A percentile compares a stretch with the other conserved stretches of the same genome.
These are phyloP conservation scores for Cladosporium phlei DNA, from an alignment of 2,329 filamentous ascomycete genomes.

Conservation along the genomic window DNA sequence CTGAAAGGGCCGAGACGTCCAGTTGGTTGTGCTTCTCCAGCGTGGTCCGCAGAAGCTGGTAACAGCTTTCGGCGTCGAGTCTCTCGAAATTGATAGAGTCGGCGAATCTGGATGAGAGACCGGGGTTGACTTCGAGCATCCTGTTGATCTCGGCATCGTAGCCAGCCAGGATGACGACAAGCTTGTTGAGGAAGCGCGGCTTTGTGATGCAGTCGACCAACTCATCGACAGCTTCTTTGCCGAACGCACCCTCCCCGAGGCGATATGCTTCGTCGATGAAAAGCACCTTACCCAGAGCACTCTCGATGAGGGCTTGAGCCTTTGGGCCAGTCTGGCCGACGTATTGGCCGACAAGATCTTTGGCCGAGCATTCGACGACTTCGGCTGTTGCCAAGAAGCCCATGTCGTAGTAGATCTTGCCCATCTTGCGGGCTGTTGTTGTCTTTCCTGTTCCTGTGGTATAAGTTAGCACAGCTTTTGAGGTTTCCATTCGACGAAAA, in stretches of 20 bases:
- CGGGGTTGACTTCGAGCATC: slow-evolving; percentile 57
- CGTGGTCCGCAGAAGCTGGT: slow-evolving; percentile 36
- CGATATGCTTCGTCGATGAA: slow-evolving; percentile 72
- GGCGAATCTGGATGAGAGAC: slow-evolving; percentile 61
- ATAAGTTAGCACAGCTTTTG: slow-evolving; percentile 12
- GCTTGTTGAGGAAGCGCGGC: slow-evolving; percentile 52
- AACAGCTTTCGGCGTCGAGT: slow-evolving; percentile 29
- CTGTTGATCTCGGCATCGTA: slow-evolving; percentile 63
- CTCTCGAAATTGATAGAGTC: slow-evolving; percentile 55
- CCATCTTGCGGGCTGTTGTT: slow-evolving; percentile 67
- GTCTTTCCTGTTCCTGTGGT: slow-evolving; percentile 64
- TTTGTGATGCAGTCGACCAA: slow-evolving; percentile 53
- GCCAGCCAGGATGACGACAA: slow-evolving; percentile 65
- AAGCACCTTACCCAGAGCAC: slow-evolving; percentile 60
- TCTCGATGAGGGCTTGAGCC: slow-evolving; percentile 56
- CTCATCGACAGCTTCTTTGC: slow-evolving; percentile 52
- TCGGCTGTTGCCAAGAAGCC: slow-evolving; percentile 58
- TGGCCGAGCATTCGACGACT: slow-evolving; percentile 62
- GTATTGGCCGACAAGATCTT: slow-evolving; percentile 64
- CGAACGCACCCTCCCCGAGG: slow-evolving; percentile 54
- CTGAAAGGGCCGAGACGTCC: slow-evolving; percentile 25
- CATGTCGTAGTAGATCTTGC: slow-evolving; percentile 70
- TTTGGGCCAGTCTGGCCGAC: slow-evolving; percentile 67
- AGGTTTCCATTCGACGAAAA: too few species aligned
- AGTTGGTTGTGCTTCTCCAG: slow-evolving; percentile 34